Conservation (phyloP, 305 asterid species). For the Stenogyne calaminthoides region DNA sequence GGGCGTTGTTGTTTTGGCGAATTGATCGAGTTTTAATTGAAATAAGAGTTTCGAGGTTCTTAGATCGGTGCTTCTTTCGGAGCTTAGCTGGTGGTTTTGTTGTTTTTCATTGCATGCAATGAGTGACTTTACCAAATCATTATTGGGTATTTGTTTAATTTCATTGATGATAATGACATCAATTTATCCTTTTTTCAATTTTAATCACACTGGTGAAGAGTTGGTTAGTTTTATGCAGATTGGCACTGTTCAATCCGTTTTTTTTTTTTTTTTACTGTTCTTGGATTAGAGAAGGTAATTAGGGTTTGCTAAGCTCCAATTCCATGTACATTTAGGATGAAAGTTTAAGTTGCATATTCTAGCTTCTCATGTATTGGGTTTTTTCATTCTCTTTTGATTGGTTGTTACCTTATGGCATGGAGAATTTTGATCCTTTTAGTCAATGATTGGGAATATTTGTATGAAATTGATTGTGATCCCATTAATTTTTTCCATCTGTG, state of each 20-base stretch:
- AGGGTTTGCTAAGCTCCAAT: constrained; percentile 34
- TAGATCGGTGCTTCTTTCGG: constrained; percentile 25
- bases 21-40: constrained; percentile 28
- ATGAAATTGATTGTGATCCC: not conserved
- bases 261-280: constrained; percentile 25
- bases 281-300: constrained; percentile 31
- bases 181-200: not conserved
- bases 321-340: not conserved
- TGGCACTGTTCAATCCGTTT: constrained; percentile 33
- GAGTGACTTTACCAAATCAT: constrained; percentile 30
- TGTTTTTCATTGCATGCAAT: constrained; percentile 41
- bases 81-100: constrained; percentile 25
- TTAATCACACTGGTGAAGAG: constrained; percentile 28
- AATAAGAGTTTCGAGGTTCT: constrained; percentile 23
- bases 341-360: constrained; percentile 16
- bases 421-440: not conserved
- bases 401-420: constrained; percentile 15
- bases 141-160: constrained; percentile 33
- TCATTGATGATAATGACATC: constrained; percentile 38
- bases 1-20: constrained; percentile 24
- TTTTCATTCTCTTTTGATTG: constrained; percentile 8
- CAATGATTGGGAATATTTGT: not conserved
- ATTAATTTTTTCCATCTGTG: constrained; percentile 1
- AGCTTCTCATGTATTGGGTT: constrained; percentile 11
- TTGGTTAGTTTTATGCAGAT: constrained; percentile 25